These are phyloP conservation scores for Hydnomerulius pinastri DNA, from an alignment of 768 basidiomycete species.

Conservation along the genomic window DNA sequence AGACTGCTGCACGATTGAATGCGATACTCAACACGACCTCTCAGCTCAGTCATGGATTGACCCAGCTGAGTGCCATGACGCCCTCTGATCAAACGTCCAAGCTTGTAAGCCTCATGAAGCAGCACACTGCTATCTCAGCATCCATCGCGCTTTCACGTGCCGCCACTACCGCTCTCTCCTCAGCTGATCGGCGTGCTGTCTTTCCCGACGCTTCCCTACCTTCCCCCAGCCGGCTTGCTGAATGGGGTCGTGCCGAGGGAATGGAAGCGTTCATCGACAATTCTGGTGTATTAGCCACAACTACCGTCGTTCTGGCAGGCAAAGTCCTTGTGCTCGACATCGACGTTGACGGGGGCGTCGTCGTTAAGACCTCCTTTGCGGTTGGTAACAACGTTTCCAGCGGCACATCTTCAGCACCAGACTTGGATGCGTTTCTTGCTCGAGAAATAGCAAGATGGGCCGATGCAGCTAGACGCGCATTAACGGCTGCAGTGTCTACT, in stretches of 20 bases:
- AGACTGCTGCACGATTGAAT: constrained; percentile 40
- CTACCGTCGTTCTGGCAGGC: constrained; percentile 68
- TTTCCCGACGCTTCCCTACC: constrained; percentile 33
- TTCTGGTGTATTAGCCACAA: constrained; percentile 40
- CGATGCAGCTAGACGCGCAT: constrained; percentile 40
- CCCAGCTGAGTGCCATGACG: constrained; percentile 43
- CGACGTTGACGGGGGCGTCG: constrained; percentile 52
- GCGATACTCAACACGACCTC: constrained; percentile 53
- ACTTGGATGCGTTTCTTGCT: constrained; percentile 63
- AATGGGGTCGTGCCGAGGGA: constrained; percentile 64
- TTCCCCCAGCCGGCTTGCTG: constrained; percentile 44
- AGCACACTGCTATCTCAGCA: constrained; percentile 49
- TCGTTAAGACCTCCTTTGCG: constrained; percentile 76
- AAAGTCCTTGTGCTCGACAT: constrained; percentile 82
- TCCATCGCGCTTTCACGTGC: constrained; percentile 30
- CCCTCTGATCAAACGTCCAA: constrained; percentile 62
- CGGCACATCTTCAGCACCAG: constrained; percentile 42
- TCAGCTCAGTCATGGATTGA: constrained; percentile 56
- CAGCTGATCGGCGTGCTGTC: constrained; percentile 19
- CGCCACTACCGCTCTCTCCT: constrained; percentile 18
- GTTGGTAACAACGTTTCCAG: constrained; percentile 47
- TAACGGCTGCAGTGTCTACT: constrained; percentile 13
- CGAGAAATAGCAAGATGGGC: constrained; percentile 59
- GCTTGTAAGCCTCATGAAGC: constrained; percentile 65
- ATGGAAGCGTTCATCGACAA: constrained; percentile 77